Evolutionary conservation across 441 rosid genomes (phyloP), one percentile per base, ranked within the genome.

Genomic region (Bocquillonia castaneifolia): DNA sequence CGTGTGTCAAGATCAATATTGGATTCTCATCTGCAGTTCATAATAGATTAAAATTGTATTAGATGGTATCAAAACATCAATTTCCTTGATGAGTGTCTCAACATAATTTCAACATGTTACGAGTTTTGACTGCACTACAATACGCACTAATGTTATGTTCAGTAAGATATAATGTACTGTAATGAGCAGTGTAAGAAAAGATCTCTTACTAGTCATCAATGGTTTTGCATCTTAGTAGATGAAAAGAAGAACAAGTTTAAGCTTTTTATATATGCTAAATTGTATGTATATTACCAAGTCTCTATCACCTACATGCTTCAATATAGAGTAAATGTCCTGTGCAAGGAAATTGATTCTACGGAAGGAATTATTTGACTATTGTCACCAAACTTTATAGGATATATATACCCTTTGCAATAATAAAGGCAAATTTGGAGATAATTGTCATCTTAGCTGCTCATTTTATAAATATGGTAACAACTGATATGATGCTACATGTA

Each of bases 1-100:
- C 92, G 13, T 85, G 92, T 20, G 92, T 85, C 64, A 87, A 52
- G 40, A 82, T 75, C 77, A 85, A 52, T 20, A 87, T 61, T 1
- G 88, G 89, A 65, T 78, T 87, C 75, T 85, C 89, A 63, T 78
- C 89, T 83, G 84, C 76, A 74, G 14, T 31, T 3, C 59, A 42
- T 25, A 20, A n/a, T 9, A 25, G 42, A 25, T 17, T 5, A 36
- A 8, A 15, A 26, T 8, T 13, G 17, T 9, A 9, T 40, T 23
- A 40, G 22, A 10, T 28, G 14, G 40, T 58, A 22, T 13, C n/a
- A 10, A 29, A 29, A 51, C 42, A 63, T 20, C 48, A 32, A n/a
- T 57, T 57, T 53, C 39, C 44, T 26, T 13, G 17, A 64, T 64
- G 14, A 48, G 50, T 40, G 10, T 63, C 22, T 28, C 20, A 2